Base-by-base conservation (phyloP, 73 alveolate genomes). In the Uronychia binucleata region DNA sequence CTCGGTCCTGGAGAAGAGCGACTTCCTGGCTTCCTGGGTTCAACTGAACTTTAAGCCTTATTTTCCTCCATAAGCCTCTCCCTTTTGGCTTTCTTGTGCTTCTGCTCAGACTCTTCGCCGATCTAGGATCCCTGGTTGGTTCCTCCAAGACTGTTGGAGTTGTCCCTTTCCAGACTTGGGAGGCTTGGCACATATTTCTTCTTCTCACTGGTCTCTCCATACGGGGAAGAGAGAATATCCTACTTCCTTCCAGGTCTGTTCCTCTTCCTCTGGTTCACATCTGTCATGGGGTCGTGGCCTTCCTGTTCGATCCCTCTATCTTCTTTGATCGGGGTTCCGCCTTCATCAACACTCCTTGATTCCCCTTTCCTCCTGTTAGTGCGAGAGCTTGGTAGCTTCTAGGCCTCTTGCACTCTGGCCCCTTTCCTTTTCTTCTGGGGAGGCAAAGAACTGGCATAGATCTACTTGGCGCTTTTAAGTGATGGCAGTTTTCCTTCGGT, bases 61-160 rank as follows among this genome's bases (percentile, higher is more conserved):
- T 46, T 46, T 46, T 46, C 67, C 67, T 46, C 67, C 67, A 46
- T n/a, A n/a, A n/a, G n/a, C n/a, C n/a, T n/a, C n/a, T n/a, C n/a
- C n/a, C n/a, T 46, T 46, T 46, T 19, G 19, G 67, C 67, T 19
- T 46, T 46, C 19, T 46, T 46, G 19, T 46, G n/a, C 19, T 46
- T 46, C 67, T 19, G n/a, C n/a, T n/a, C n/a, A n/a, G 5, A 46
- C 5, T 19, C 67, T 46, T 46, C 67, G n/a, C 19, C 19, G 67
- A 19, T 46, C 67, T 46, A 11, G 67, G n/a, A 11, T 46, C 67
- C 19, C 5, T 46, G n/a, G n/a, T 46, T 19, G 5, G 67, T 19
- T 46, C 67, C 67, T 11, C 5, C 67, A 46, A 46, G 5, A 11
- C n/a, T 5, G 5, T 46, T 19, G 19, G 67, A 11, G 67, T 46